Evolutionary conservation across 1,284 basidiomycete species (phyloP), one percentile per base, ranked within the genome.

Genomic region (Mycena sp.): DNA sequence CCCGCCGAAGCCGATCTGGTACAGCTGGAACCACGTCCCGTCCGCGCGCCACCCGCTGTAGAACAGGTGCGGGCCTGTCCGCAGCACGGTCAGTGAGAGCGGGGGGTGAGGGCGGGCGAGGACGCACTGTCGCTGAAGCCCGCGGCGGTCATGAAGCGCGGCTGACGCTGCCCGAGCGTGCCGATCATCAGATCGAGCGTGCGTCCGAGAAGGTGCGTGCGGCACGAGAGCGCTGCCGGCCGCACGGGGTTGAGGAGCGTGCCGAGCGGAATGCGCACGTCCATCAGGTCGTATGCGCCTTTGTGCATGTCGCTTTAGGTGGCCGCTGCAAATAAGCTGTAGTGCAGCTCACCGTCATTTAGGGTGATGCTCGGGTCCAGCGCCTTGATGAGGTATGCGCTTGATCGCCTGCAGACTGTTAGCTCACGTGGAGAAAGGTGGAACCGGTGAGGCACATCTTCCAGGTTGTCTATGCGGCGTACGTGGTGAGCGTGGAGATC

Each of bases 251-350:
- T 74, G 6, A 76, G 64, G 29, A 76, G 64, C 1, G 73, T 74
- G 16, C 75, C 74, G 25, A 66, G 44, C 4, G 75, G 74, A 46
- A 76, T 74, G 64, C 56, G 30, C 3, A 77, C 43, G 58, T 80
- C 59, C 65, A 80, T 62, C 63, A 81, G 50, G 64, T 81, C 59
- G 71, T 79, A 71, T 35, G 32, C n/a, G n/a, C n/a, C n/a, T n/a
- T n/a, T n/a, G n/a, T n/a, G n/a, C n/a, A n/a, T n/a, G n/a, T n/a
- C n/a, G n/a, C n/a, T n/a, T n/a, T n/a, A n/a, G n/a, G n/a, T n/a
- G n/a, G n/a, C n/a, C n/a, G n/a, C n/a, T n/a, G n/a, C n/a, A n/a
- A n/a, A n/a, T n/a, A n/a, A n/a, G n/a, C n/a, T n/a, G n/a, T n/a
- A n/a, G n/a, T n/a, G n/a, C n/a, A n/a, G n/a, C 67, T 76, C 56